These are phyloP conservation scores for Wickerhamiella dianesei DNA, from an alignment of 805 yeast species.

Conservation along the genomic window DNA sequence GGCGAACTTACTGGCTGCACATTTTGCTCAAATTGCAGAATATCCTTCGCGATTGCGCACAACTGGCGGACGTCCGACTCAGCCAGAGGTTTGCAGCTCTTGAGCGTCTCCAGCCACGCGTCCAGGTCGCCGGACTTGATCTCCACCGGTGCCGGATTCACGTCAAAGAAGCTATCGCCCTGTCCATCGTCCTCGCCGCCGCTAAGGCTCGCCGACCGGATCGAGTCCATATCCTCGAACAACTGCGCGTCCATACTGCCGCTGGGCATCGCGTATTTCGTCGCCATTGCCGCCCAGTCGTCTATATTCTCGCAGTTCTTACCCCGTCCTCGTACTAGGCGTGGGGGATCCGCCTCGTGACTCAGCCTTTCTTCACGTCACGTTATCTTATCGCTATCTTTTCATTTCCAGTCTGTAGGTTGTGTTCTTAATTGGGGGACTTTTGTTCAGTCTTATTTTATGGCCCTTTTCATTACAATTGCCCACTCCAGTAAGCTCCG, in stretches of 20 bases:
- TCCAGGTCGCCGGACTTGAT: constrained; percentile 36
- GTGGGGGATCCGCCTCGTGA: too few species aligned
- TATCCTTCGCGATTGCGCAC: constrained; percentile 80
- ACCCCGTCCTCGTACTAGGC: too few species aligned
- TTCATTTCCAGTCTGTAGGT: too few species aligned
- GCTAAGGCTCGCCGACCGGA: not conserved
- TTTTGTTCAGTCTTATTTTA: too few species aligned
- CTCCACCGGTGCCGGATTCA: not conserved
- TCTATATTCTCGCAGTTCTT: too few species aligned
- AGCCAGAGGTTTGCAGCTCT: constrained; percentile 60
- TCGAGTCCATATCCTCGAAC: not conserved
- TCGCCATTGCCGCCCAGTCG: not conserved
- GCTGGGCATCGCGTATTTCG: not conserved
- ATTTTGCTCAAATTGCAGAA: constrained; percentile 36
- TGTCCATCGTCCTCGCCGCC: not conserved
- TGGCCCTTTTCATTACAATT: too few species aligned
- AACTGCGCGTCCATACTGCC: not conserved
- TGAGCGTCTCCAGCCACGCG: constrained; percentile 68
- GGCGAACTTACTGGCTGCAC: constrained; percentile 1
- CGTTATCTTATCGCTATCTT: too few species aligned
- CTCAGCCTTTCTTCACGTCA: too few species aligned
- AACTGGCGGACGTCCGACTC: constrained; percentile 64
- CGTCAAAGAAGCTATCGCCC: not conserved
- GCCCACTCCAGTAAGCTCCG: too few species aligned
- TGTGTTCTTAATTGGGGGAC: too few species aligned